Evolutionary conservation across 2,329 filamentous ascomycete genomes (phyloP), one percentile per base, ranked within the genome.

Genomic region (Botrytis porri): DNA sequence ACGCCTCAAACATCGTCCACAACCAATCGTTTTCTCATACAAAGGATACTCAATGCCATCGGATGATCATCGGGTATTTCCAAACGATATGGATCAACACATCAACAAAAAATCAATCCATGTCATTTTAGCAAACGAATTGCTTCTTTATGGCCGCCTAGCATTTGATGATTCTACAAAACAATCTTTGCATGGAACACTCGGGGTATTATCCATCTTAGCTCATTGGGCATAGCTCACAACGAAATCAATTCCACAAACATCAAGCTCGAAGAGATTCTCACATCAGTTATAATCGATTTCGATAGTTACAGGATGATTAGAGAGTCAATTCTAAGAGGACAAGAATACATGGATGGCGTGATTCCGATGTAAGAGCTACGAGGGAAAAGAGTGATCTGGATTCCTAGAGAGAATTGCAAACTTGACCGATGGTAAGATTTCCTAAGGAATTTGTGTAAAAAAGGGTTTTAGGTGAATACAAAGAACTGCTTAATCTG

Each of bases 231-330:
- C 16, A 45, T 59, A n/a, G 74, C 78, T 18, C 79, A 81, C 73
- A 80, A 81, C 48, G 77, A 81, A 41, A 76, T 82, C 22, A 81
- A 76, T 32, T 78, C 77, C 18, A 61, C 72, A n/a, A 81, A 3
- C 14, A 79, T 81, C 51, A 80, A 81, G 77, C 67, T 80, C 43
- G 76, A 77, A 29, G 73, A 79, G 22, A 75, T 79, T 16, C 73
- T 72, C 16, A 76, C n/a, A 16, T 67, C 78, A 35, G 65, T 81
- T 70, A 64, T 81, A 1, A 78, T 80, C 35, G 78, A 81, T 75
- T 81, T 82, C n/a, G 80, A 77, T 73, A 77, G 74, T 70, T 80
- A 79, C 3, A 76, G 76, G 12, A 35, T 2, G 43, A 25, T n/a
- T 66, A 12, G 41, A 22, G 22, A 66, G 39, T n/a, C 37, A 12